Evolutionary conservation across 495 filamentous ascomycete species (phyloP), one percentile per base, ranked within the genome.

Genomic region (Aspergillus saccharolyticus): DNA sequence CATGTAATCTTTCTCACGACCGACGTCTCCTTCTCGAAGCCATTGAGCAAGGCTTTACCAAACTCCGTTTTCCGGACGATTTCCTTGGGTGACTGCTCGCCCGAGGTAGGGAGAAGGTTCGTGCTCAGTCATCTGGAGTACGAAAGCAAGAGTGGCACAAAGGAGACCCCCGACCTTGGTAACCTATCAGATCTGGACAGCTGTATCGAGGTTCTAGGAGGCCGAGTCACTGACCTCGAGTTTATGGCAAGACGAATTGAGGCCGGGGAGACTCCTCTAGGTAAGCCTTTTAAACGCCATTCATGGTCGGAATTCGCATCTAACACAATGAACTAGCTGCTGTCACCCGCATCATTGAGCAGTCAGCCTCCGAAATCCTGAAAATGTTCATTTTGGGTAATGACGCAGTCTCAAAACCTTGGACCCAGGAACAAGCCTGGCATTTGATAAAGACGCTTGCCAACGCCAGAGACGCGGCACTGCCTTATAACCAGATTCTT

Each of bases 1-100:
- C 94, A 97, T 69, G 93, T 98, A 59, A 87, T 98, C 47, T 96
- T 97, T 76, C 79, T 98, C n/a, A 96, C 93, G 0, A 89, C 89
- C 60, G 95, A 98, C 59, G 82, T 90, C 2, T 89, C 91, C 2
- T 96, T 88, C 70, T 84, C 88, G 15, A 98, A 98, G 63, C 86
- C 89, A 7, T 79, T 98, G 1, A 85, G 88, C 65, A 93, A 89
- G 69, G 85, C 90, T 0, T 79, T 98, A 16, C 94, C 94, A 0
- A 93, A 96, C 64, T 86, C 93, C 17, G 89, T 97, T 22, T 93
- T 96, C 78, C 85, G 89, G 58, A 85, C 88, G 21, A 87, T 96
- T 53, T 80, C 87, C 0, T 77, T 98, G 18, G 88, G 89, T 14
- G 94, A 98, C 66, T 88, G 92, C 58, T 85, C 86, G 0, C 88